phyloP scores from a whole-genome alignment of 176 grass and related monocot genomes.

The Triticum turgidum region DNA sequence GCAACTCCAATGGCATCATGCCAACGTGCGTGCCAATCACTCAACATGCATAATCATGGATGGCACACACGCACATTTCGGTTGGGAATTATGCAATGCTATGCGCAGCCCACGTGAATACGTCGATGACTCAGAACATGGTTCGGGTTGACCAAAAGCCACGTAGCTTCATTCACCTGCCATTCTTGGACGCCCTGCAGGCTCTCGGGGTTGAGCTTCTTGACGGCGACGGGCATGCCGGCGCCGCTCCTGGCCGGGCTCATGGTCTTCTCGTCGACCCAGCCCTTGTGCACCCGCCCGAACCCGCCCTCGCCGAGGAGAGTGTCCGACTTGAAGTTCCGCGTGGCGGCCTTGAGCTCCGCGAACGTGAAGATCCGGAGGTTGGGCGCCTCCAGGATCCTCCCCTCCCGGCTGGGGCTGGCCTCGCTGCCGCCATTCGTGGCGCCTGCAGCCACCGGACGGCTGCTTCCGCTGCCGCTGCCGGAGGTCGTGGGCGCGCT shows the following conservation, averaged over 20 bases:
- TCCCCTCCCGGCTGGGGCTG: constrained; percentile 27
- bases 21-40: constrained; percentile 40
- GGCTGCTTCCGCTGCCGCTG: not conserved
- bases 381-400: constrained; percentile 71
- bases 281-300: constrained; percentile 70
- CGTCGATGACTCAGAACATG: not conserved
- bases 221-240: constrained; percentile 64
- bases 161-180: constrained; percentile 35
- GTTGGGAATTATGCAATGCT: not conserved
- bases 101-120: constrained; percentile 24
- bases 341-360: constrained; percentile 58
- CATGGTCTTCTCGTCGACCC: constrained; percentile 60
- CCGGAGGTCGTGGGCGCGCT: not conserved
- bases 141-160: not conserved
- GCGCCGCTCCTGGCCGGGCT: constrained; percentile 45
- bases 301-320: constrained; percentile 80
- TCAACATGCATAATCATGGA: not conserved
- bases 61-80: not conserved
- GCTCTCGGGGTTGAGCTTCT: constrained; percentile 75
- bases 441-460: not conserved
- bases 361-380: constrained; percentile 69
- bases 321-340: constrained; percentile 57
- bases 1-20: not conserved
- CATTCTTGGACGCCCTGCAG: constrained; percentile 73
- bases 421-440: not conserved